These are phyloP conservation scores for Ramularia endophylla DNA, from an alignment of 2,329 filamentous ascomycete genomes.

Conservation along the genomic window DNA sequence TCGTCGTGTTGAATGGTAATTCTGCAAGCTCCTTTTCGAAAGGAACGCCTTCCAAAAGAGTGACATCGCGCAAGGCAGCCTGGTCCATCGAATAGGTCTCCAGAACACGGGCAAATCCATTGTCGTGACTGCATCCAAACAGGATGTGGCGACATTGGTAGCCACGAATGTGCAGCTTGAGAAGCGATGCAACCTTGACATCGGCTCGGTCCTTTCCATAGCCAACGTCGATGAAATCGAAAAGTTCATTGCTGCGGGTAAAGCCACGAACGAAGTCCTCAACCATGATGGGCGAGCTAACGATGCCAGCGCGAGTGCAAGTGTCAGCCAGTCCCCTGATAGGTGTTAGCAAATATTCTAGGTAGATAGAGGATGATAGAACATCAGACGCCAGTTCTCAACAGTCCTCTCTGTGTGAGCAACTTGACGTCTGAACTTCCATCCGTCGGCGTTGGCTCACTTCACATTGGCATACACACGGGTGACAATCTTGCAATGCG, in stretches of 20 bases:
- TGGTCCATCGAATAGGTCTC: slow-evolving; percentile 44
- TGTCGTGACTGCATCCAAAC: slow-evolving; percentile 54
- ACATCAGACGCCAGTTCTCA: too few relatives aligned
- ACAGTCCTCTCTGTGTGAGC: too few relatives aligned
- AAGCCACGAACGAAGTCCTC: slow-evolving; percentile 52
- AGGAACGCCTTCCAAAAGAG: slow-evolving; percentile 51
- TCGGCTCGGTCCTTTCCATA: slow-evolving; percentile 53
- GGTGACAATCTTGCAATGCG: slow-evolving; percentile 43
- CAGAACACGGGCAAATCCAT: slow-evolving; percentile 48
- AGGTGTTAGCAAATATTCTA: slow-evolving; percentile 23
- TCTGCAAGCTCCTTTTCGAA: slow-evolving; percentile 49
- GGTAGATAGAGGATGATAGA: background rate
- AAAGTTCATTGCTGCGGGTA: slow-evolving; percentile 51
- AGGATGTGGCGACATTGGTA: slow-evolving; percentile 57
- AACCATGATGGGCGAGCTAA: slow-evolving; percentile 35
- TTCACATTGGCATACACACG: slow-evolving; percentile 43
- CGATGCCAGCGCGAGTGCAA: slow-evolving; percentile 35
- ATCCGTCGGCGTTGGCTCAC: slow-evolving; percentile 13
- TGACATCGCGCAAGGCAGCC: slow-evolving; percentile 43
- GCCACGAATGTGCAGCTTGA: slow-evolving; percentile 52
- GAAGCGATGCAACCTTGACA: slow-evolving; percentile 54
- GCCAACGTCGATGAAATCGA: slow-evolving; percentile 57
- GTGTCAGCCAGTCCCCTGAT: slow-evolving; percentile 10
- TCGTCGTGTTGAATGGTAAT: slow-evolving; percentile 47
- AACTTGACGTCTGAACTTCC: background rate